A percentile compares a stretch with the other conserved stretches of the same genome.
Evolutionary conservation across 2,329 filamentous ascomycete species (phyloP).

Genomic region (Xylogone sp.): DNA sequence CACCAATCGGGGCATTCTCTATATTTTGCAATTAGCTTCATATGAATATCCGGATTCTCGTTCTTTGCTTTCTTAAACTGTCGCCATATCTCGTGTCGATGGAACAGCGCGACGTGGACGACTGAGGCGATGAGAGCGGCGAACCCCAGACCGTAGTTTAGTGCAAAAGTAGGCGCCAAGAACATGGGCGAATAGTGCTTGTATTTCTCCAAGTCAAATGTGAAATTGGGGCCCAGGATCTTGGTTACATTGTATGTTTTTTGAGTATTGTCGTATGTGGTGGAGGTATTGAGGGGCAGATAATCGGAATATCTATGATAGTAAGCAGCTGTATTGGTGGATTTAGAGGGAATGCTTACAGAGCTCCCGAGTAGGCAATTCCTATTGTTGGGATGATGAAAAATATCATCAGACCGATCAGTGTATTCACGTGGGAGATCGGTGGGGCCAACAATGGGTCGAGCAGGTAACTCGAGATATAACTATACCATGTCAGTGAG

Average conservation of each 20-base stretch:
- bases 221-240: conserved; percentile 58
- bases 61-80: conserved; percentile 13
- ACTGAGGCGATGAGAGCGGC: conserved; percentile 65
- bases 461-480: conserved; percentile 45
- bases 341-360: conserved; percentile 7
- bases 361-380: conserved; percentile 62
- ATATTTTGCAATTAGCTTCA: conserved; percentile 51
- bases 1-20: conserved; percentile 52
- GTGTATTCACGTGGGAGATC: conserved; percentile 69
- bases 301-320: conserved; percentile 52
- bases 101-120: conserved; percentile 63
- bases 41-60: conserved; percentile 47
- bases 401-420: conserved; percentile 63
- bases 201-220: conserved; percentile 61
- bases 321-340: not conserved
- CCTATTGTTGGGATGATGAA: conserved; percentile 56
- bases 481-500: conserved; percentile 5
- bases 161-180: conserved; percentile 66
- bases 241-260: conserved; percentile 57
- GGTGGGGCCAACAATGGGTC: conserved; percentile 64
- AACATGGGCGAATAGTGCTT: conserved; percentile 64
- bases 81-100: conserved; percentile 60
- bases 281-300: conserved; percentile 65
- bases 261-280: conserved; percentile 70
- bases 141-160: conserved; percentile 68